Evolutionary conservation across 164 flowering plant genomes (phyloP), one percentile per base, ranked within the genome.

Genomic region (Stephania cephalantha): DNA sequence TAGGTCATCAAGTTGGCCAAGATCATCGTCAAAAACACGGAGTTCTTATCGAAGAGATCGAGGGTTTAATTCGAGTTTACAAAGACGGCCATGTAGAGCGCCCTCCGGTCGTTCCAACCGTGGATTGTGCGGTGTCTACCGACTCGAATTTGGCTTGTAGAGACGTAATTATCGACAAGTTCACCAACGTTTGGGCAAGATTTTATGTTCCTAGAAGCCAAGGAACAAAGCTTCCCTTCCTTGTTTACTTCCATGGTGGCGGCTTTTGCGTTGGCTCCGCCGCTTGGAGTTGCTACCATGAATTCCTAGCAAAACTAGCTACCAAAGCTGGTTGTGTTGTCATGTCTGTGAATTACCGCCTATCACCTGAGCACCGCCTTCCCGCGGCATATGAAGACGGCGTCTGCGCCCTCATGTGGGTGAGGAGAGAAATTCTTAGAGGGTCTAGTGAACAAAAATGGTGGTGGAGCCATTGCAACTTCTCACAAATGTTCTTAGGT

Each of bases 231-330:
- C 80, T 81, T 12, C 87, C 89, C 6, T 61, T 86, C 35, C 71
- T 88, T 13, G 77, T 89, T 70, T 89, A 89, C 82, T 87, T 87
- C 71, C 92, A 89, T 72, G 92, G 92, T 2, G 90, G 92, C 20
- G 92, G 90, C 5, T 87, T 89, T 73, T 89, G 90, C 46, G 85
- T 89, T 2, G 90, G 88, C 71, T 87, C 92, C 0, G 80, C 89
- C 17, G 80, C 90, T 22, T 89, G 92, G 92, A 82, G 78, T 35
- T 84, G 90, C 69, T 89, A 89, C 80, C 90, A 89, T 65, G 86
- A 86, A 10, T 89, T 89, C 73, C 53, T 87, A 1, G 76, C 83
- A 7, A 74, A 63, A 35, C 50, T 89, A 11, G 83, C 90, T 5
- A 72, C 84, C 1, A 76, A 55, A 72, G 75, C 82, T 4, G 61